These are phyloP conservation scores for Pseudogymnoascus destructans DNA, from an alignment of 2,329 filamentous ascomycete species.

Conservation along the genomic window DNA sequence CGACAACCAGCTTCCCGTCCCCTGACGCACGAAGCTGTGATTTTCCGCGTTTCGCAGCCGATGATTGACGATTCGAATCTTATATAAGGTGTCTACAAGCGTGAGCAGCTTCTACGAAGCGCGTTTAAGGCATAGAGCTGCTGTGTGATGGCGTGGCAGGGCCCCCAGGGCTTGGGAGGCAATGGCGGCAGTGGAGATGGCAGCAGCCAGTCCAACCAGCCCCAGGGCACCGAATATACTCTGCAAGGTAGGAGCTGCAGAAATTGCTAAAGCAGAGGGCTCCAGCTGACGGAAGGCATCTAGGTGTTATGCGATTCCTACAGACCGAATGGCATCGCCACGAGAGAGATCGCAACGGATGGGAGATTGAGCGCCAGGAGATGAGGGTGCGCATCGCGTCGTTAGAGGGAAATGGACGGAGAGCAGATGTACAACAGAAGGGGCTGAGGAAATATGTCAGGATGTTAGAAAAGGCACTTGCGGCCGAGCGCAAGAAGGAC, in stretches of 20 bases:
- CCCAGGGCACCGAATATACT: slow-evolving; percentile 56
- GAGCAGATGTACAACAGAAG: slow-evolving; percentile 78
- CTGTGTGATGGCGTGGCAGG: slow-evolving; percentile 55
- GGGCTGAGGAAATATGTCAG: slow-evolving; percentile 80
- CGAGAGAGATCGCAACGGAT: slow-evolving; percentile 92
- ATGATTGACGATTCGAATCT: background rate
- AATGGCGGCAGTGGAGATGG: slow-evolving; percentile 21
- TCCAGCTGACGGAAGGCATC: slow-evolving; percentile 49
- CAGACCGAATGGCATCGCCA: slow-evolving; percentile 99
- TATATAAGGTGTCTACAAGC: background rate
- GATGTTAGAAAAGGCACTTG: slow-evolving; percentile 79
- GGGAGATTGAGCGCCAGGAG: slow-evolving; percentile 98
- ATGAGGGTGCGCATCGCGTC: slow-evolving; percentile 97
- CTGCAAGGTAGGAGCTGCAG: slow-evolving; percentile 43
- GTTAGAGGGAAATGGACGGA: slow-evolving; percentile 77
- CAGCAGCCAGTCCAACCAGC: slow-evolving; percentile 29
- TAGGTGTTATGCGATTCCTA: slow-evolving; percentile 96
- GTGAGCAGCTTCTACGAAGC: background rate
- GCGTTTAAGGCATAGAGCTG: background rate
- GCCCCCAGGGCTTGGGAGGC: slow-evolving; percentile 42
- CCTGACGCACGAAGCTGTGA: slow-evolving; percentile 4
- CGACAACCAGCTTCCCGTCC: slow-evolving; percentile 1
- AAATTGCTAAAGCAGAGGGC: background rate
- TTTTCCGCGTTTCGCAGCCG: background rate
- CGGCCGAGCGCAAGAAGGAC: slow-evolving; percentile 67